phyloP scores from a whole-genome alignment of 2,329 filamentous ascomycete genomes.

The Penicillium sp. region DNA sequence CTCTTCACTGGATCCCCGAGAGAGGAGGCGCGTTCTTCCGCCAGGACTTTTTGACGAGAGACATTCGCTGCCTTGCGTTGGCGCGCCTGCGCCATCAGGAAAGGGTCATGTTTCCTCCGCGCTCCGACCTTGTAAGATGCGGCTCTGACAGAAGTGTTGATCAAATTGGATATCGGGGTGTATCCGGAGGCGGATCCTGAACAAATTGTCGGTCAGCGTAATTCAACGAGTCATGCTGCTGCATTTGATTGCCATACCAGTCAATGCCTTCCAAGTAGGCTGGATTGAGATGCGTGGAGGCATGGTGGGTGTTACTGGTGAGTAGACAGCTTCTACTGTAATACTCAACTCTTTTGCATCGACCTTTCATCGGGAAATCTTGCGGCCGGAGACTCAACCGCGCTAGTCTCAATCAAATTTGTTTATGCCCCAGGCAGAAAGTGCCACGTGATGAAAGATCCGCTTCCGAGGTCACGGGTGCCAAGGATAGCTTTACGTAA shows the following conservation, averaged over 20 bases:
- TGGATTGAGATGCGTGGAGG: slow-evolving; percentile 62
- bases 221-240: not conserved
- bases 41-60: slow-evolving; percentile 66
- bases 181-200: slow-evolving; percentile 31
- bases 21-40: slow-evolving; percentile 59
- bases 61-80: slow-evolving; percentile 82
- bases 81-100: slow-evolving; percentile 72
- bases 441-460: not conserved
- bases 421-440: not conserved
- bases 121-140: slow-evolving; percentile 62
- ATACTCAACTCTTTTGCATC: slow-evolving; percentile 20
- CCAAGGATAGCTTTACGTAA: slow-evolving; percentile 10
- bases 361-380: slow-evolving; percentile 33
- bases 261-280: slow-evolving; percentile 57
- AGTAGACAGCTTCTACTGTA: slow-evolving; percentile 9
- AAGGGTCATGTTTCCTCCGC: slow-evolving; percentile 71
- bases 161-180: slow-evolving; percentile 52
- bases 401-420: slow-evolving; percentile 26
- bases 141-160: slow-evolving; percentile 56
- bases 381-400: slow-evolving; percentile 16
- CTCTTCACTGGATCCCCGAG: slow-evolving; percentile 78
- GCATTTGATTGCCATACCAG: slow-evolving; percentile 49
- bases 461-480: not conserved
- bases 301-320: slow-evolving; percentile 49
- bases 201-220: slow-evolving; percentile 8